A percentile compares a stretch with the other conserved stretches of the same genome.
These are phyloP conservation scores for Saccharata proteae DNA, from an alignment of 2,329 filamentous ascomycete species.

Conservation along the genomic window DNA sequence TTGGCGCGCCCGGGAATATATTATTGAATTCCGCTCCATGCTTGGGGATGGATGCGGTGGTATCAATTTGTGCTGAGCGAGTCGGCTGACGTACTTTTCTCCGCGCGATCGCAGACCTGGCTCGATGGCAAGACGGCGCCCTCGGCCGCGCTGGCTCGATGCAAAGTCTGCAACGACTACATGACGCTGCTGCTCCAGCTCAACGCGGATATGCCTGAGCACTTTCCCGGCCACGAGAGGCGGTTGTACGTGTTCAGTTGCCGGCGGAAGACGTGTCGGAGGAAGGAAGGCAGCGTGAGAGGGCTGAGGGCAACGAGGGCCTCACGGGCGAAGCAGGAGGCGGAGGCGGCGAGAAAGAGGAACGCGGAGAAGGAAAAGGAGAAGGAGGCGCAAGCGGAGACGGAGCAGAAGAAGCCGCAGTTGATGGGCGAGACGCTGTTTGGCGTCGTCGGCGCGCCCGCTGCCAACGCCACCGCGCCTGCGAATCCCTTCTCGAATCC, in stretches of 20 bases:
- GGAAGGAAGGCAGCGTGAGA: slow-evolving; percentile 72
- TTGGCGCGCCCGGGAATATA: slow-evolving; percentile 1
- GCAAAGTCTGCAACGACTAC: slow-evolving; percentile 72
- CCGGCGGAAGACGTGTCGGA: slow-evolving; percentile 61
- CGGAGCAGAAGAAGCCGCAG: slow-evolving; percentile 21
- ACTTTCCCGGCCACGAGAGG: slow-evolving; percentile 77
- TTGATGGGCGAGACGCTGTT: slow-evolving; percentile 59
- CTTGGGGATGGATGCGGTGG: too few species aligned
- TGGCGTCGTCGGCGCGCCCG: slow-evolving; percentile 41
- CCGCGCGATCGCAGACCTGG: slow-evolving; percentile 52
- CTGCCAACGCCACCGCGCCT: slow-evolving; percentile 14
- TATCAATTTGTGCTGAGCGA: too few species aligned
- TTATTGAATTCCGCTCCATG: slow-evolving; percentile 1
- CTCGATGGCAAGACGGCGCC: slow-evolving; percentile 59
- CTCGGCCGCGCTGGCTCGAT: slow-evolving; percentile 66
- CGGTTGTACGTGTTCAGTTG: slow-evolving; percentile 82
- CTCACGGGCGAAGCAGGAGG: slow-evolving; percentile 11
- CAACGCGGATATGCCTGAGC: slow-evolving; percentile 77
- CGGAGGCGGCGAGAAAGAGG: slow-evolving; percentile 12
- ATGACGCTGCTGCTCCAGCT: slow-evolving; percentile 83
- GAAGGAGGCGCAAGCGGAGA: slow-evolving; percentile 10
- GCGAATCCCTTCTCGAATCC: slow-evolving; percentile 47
- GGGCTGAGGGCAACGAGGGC: slow-evolving; percentile 58
- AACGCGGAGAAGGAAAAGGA: slow-evolving; percentile 17
- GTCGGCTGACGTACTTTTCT: too few species aligned